Conservation (phyloP, 1,284 basidiomycete genomes). For the Cutaneotrichosporon sp. region DNA sequence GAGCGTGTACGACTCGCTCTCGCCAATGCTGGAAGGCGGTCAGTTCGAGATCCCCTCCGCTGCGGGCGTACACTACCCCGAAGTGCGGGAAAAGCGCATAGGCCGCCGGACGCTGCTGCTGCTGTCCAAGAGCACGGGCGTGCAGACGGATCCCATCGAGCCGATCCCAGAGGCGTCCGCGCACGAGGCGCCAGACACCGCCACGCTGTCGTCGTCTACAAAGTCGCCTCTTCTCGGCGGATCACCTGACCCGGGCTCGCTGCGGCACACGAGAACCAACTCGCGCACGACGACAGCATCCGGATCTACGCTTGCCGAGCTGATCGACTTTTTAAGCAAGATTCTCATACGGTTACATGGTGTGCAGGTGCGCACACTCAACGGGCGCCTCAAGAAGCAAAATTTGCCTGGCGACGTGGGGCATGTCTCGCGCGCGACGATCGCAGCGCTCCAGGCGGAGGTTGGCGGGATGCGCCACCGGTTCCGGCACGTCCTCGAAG, state of each 20-base stretch:
- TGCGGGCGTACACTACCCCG: neutral
- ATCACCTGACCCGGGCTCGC: neutral
- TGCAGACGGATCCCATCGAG: conserved; percentile 62
- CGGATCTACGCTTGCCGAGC: conserved; percentile 4
- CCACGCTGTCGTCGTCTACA: too few species aligned
- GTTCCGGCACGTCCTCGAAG: conserved; percentile 61
- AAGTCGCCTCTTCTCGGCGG: neutral
- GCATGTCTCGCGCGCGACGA: conserved; percentile 78
- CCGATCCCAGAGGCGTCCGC: neutral
- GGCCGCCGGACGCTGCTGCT: conserved; percentile 53
- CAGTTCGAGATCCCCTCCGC: neutral
- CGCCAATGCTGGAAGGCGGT: neutral
- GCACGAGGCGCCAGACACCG: neutral
- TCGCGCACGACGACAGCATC: neutral
- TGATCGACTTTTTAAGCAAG: conserved; percentile 54
- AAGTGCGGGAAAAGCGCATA: conserved; percentile 20
- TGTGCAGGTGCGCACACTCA: conserved; percentile 81
- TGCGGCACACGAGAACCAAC: neutral
- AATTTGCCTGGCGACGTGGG: conserved; percentile 76
- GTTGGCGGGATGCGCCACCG: conserved; percentile 63
- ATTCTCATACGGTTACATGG: conserved; percentile 67
- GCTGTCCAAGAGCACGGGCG: conserved; percentile 60
- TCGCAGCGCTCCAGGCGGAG: conserved; percentile 70
- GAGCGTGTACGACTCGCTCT: conserved; percentile 1
- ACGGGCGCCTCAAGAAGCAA: conserved; percentile 84